Evolutionary conservation across 2,329 filamentous ascomycete species (phyloP), one percentile per base, ranked within the genome.

Genomic region (Aureobasidium sp.): DNA sequence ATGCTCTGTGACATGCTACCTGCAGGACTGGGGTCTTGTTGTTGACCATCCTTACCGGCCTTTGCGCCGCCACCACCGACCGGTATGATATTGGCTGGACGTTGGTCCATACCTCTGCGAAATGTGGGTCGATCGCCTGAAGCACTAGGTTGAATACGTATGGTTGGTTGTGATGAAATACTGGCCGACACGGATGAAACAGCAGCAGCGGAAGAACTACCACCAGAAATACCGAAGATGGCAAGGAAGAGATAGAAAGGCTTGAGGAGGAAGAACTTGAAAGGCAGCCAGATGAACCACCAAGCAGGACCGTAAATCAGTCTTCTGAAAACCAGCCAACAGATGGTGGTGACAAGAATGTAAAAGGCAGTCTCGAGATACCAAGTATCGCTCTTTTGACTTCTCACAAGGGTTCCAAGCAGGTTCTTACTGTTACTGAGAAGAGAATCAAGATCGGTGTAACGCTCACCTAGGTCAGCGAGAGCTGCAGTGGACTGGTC

Each of bases 351-450:
- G 19, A 86, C 64, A 14, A 97, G 78, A 61, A 96, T 77, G 66
- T 90, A 94, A 60, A 97, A 83, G 2, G 90, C 83, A 32, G 88
- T 94, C 70, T 93, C 86, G 29, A 98, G 79, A 67, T 98, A 98
- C 93, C 93, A 98, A 2, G 90, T 96, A 66, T 98, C 93, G 59
- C 86, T 93, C 76, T 98, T 98, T 66, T 94, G 89, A 58, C 88
- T 93, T 57, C 82, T 81, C 41, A 97, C 73, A 40, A 98, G 74
- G 16, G 88, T 88, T 6, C 82, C 81, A 6, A 96, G 79, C 16
- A 98, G 74, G 53, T 83, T 84, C 59, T 81, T 79, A 40, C 87
- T 90, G 54, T 80, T 86, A 2, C 80, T 76, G 32, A 98, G 77
- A 64, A 96, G 78, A 11, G 80, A 80, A 62, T 91, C 88, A 4